Evolutionary conservation across 192 early-diverging fungal species (phyloP), one percentile per base, ranked within the genome.

Genomic region (Oehlia diaphana): DNA sequence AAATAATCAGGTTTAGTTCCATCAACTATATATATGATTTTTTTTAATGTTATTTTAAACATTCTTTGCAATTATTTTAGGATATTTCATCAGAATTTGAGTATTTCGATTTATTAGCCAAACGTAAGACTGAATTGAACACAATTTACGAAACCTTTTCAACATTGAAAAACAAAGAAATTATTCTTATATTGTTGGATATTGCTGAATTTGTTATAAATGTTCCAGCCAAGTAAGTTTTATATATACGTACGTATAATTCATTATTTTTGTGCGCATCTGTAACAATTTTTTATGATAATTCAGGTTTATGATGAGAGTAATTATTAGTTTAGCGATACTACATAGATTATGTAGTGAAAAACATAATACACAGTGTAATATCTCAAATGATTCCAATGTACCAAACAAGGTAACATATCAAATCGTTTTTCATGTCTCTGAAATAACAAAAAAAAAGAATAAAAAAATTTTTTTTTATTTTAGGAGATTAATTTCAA

Each of bases 301-400:
- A 44, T 8, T 26, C 26, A 70, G 68, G 68, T 70, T 70, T 47
- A 47, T 70, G 21, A 70, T n/a, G n/a, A 33, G 68, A 70, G 39
- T 70, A 8, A n/a, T 70, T n/a, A 9, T 70, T 70, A n/a, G 13
- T n/a, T 21, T 42, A 31, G 0, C 35, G 9, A 47, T 70, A 19
- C 16, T 70, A n/a, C 35, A 70, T 21, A 33, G 39, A 70, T 70
- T 70, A n/a, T 70, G 68, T n/a, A 42, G 7, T 16, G 39, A 70
- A 42, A 44, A 33, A 42, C 23, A 44, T 3, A 21, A 67, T 12
- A 26, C 26, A 26, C 26, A 26, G 26, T 26, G 26, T 26, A 33
- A 58, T 58, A 21, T 58, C 16, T 19, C 21, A 58, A 58, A 58
- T 58, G 53, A 58, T 58, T 58, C 65, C 6, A 39, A 42, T 42